Evolutionary conservation across 331 rosid genomes (phyloP), one percentile per base, ranked within the genome.

Genomic region (Rhamnella rubrinervis): DNA sequence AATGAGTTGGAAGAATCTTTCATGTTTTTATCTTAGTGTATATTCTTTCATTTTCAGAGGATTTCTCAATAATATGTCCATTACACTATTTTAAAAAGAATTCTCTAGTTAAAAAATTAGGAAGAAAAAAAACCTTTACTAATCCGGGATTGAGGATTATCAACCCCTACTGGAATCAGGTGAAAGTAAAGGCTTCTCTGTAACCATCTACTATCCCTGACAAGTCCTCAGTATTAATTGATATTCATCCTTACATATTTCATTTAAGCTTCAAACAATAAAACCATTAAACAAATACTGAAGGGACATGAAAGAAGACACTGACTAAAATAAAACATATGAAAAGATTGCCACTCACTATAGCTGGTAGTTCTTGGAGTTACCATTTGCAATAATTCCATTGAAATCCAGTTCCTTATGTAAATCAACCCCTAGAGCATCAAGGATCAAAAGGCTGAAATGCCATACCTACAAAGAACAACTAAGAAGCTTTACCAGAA

Each of bases 281-380:
- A 31, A 60, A 14, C 6, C 12, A 31, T 6, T 23, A 3, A 35
- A 8, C 20, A 35, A 28, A 60, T 26, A 26, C 31, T 26, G 31
- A 2, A 26, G 31, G 2, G 31, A 3, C 3, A 31, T 31, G 35
- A 31, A 4, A 31, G 35, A 31, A 31, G 5, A 31, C 5, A 59
- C 5, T 11, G 25, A 28, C 0, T 11, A 3, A 47, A 9, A 16
- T 11, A 7, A n/a, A 6, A 11, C 19, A 77, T n/a, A 53, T 26
- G 15, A 9, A 57, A 16, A 46, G 23, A 64, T 8, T 46, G 23
- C 15, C 10, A 59, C 93, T 80, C 71, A 90, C 97, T 97, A 93
- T 37, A 91, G 71, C 89, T 93, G 97, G 83, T 93, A 90, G 74
- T 93, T 93, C 65, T 93, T 93, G 71, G 98, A 85, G 76, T 81